These are phyloP conservation scores for Ormosia semicastrata DNA, from an alignment of 306 rosid genomes.

Conservation along the genomic window DNA sequence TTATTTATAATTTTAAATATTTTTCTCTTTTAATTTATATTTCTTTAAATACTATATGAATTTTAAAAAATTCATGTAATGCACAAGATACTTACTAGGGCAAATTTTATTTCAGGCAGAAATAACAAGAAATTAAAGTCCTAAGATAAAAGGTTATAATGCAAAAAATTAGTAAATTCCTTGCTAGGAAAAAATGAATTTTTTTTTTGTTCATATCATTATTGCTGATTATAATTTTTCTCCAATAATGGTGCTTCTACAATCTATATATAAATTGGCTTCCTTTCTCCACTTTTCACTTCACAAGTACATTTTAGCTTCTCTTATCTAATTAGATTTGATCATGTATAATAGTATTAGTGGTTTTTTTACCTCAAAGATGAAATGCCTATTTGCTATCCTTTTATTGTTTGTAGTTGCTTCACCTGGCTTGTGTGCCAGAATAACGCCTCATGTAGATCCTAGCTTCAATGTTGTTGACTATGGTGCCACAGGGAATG, in stretches of 20 bases:
- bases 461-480: conserved; percentile 25
- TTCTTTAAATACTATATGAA: too few species aligned
- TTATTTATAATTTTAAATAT: too few species aligned
- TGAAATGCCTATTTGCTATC: neutral
- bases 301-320: neutral
- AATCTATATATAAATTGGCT: neutral
- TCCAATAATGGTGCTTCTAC: neutral
- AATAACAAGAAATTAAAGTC: too few species aligned
- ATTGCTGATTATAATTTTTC: neutral
- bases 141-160: too few species aligned
- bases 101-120: too few species aligned
- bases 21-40: too few species aligned
- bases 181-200: too few species aligned
- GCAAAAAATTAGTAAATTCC: too few species aligned
- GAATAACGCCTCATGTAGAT: neutral
- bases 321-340: neutral
- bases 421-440: conserved; percentile 10
- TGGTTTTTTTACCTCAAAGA: neutral
- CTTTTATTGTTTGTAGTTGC: neutral
- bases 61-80: too few species aligned
- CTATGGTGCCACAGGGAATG: conserved; percentile 51
- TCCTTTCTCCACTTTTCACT: neutral
- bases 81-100: too few species aligned
- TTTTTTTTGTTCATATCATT: too few species aligned
- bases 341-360: neutral